Evolutionary conservation across 306 rosid species (phyloP), one percentile per base, ranked within the genome.

Genomic region (Malus sieversii): DNA sequence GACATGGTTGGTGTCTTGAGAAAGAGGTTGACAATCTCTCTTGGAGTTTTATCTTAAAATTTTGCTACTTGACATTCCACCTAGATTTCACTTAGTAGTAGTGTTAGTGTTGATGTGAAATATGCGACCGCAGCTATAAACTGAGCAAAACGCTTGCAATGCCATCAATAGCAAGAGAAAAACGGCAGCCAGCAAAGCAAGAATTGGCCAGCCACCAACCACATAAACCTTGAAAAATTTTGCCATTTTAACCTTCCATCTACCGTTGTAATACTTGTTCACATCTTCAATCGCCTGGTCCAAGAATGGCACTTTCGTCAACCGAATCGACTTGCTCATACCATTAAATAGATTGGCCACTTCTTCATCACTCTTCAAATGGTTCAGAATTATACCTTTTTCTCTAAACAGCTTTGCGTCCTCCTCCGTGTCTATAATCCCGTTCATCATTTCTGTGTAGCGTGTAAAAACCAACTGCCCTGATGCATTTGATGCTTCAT

Each of bases 261-360:
- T 89, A 2, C 92, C 63, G 59, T 84, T 69, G 66, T 93, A 61
- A 71, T 86, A 80, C 82, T 80, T 90, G 85, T 93, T 93, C 63
- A 85, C 90, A 82, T 93, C 96, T 74, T 89, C 92, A 77, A 93
- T 91, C 11, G 75, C 86, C 80, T 87, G 86, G 68, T 93, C 98
- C 81, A 93, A 80, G 29, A 71, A 84, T 38, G 85, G 66, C 22
- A 93, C 97, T 78, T 70, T 91, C 2, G 90, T 89, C 85, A 91
- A 68, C 63, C 86, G 84, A 65, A 89, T 73, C 0, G 92, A 93
- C 78, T 84, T 88, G 81, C 85, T 91, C 96, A 91, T 93, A 23
- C 93, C 92, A 69, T 91, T 93, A 90, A 91, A 91, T 57, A 88
- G 27, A 5, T 84, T 73, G 2, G 91, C 86, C 20, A 77, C 97